A percentile compares a stretch with the other conserved stretches of the same genome.
Evolutionary conservation across 495 filamentous ascomycete genomes (phyloP).

Genomic region (Cudoniella acicularis): DNA sequence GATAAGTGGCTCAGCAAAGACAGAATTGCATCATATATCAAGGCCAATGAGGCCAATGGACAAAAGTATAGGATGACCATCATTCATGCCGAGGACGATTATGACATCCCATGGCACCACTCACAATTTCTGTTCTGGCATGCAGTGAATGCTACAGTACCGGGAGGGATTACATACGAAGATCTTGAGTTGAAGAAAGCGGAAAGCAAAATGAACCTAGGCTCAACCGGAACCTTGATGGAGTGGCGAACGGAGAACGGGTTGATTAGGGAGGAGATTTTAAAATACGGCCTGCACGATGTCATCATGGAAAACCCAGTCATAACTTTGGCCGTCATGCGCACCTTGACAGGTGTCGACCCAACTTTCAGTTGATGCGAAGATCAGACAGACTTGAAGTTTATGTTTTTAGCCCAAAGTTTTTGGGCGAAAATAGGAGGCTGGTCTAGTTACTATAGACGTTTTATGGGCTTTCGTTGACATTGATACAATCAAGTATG

Average conservation of each 20-base stretch:
- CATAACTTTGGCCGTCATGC: slow-evolving; percentile 43
- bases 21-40: slow-evolving; percentile 36
- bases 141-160: slow-evolving; percentile 44
- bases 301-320: slow-evolving; percentile 49
- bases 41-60: slow-evolving; percentile 33
- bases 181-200: slow-evolving; percentile 34
- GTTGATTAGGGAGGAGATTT: slow-evolving; percentile 43
- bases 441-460: too few relatives aligned
- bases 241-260: slow-evolving; percentile 43
- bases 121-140: slow-evolving; percentile 52
- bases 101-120: slow-evolving; percentile 66
- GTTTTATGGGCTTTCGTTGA: too few relatives aligned
- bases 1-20: slow-evolving; percentile 50
- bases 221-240: slow-evolving; percentile 42
- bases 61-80: slow-evolving; percentile 56
- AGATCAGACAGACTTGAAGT: too few relatives aligned
- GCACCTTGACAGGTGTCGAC: slow-evolving; percentile 22
- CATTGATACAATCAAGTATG: too few relatives aligned
- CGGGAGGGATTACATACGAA: slow-evolving; percentile 22
- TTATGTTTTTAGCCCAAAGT: too few relatives aligned
- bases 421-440: too few relatives aligned
- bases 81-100: slow-evolving; percentile 74
- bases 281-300: slow-evolving; percentile 50
- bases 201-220: slow-evolving; percentile 33
- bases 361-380: too few relatives aligned